Base-by-base conservation (phyloP, 345 rosid genomes). In the Linum trigynum region DNA sequence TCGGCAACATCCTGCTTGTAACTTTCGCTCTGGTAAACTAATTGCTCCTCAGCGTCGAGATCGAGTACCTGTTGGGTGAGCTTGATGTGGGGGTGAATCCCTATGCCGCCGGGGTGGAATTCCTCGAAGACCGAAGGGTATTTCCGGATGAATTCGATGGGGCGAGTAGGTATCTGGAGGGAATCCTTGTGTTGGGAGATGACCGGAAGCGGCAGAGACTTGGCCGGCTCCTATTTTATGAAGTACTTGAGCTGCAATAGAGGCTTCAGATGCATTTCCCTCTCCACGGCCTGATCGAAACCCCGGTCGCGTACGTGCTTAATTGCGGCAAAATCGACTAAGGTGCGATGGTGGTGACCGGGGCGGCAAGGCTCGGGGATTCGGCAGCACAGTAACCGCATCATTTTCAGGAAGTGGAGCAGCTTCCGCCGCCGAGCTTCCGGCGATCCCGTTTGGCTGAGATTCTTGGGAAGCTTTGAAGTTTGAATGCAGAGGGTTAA, bases 271-370 rank as follows among this genome's bases (percentile, higher is more conserved):
- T 88, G 86, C 71, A 84, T 88, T 65, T 90, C 97, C 61, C 95
- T 79, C 75, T 83, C 92, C 8, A 94, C 97, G 1, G 83, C 90
- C 78, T 94, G 99, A 80, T 90, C 99, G 32, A 94, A 87, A 17
- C 97, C 97, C 38, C 99, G 82, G 86, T 94, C 97, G 64, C 90
- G 84, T 2, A 81, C 79, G 72, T 77, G 82, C 71, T 72, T 81
- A 78, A 74, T 62, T 43, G 77, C 63, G 2, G 80, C 40, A 3
- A 45, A 61, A 43, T 75, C 74, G 48, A 39, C 65, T 6, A 66
- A 12, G 50, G 65, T 35, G 8, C 74, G 65, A 36, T 57, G 42
- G 60, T 57, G 64, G 14, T 36, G 48, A 42, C 15, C 58, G 65
- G 14, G 57, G 59, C 48, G 55, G 64, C 3, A 57, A 14, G 48